Evolutionary conservation across 2,329 filamentous ascomycete genomes (phyloP).

Genomic region (Mycosphaerella arachidis): DNA sequence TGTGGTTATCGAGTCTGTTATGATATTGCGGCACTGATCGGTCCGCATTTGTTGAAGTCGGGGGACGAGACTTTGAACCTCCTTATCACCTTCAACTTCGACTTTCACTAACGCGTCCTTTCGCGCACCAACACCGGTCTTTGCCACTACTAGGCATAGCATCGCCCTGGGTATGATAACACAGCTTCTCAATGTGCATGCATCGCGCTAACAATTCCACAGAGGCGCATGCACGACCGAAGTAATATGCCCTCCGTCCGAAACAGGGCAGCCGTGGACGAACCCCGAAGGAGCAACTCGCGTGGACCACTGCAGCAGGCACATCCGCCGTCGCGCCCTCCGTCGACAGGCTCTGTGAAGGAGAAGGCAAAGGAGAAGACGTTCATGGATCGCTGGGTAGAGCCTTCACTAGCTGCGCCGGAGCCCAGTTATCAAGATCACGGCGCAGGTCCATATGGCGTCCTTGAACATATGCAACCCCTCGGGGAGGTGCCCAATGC

Average conservation of each 20-base stretch:
- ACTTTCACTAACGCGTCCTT: background rate
- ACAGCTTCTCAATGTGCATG: background rate
- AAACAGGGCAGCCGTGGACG: constrained; percentile 3
- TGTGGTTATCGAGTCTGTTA: too few relatives aligned
- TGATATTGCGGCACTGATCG: too few relatives aligned
- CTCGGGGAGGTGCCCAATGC: constrained; percentile 66
- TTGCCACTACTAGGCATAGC: constrained; percentile 7
- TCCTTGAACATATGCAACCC: constrained; percentile 78
- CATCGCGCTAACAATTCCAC: constrained; percentile 6
- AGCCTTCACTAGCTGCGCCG: constrained; percentile 51
- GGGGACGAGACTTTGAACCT: background rate
- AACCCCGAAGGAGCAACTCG: constrained; percentile 11
- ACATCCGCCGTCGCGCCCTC: constrained; percentile 6
- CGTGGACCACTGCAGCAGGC: constrained; percentile 6
- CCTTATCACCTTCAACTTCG: background rate
- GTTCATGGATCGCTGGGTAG: constrained; percentile 41
- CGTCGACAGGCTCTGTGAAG: constrained; percentile 38
- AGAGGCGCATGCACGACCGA: constrained; percentile 6
- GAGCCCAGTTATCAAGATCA: constrained; percentile 72
- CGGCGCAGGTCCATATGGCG: constrained; percentile 66
- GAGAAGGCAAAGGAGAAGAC: constrained; percentile 33
- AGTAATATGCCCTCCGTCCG: constrained; percentile 5
- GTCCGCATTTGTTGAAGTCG: too few relatives aligned
- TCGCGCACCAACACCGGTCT: background rate
- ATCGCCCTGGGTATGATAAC: constrained; percentile 22